Conservation (phyloP, 352 stramenopile species). For the Pythium pyrilobum region DNA sequence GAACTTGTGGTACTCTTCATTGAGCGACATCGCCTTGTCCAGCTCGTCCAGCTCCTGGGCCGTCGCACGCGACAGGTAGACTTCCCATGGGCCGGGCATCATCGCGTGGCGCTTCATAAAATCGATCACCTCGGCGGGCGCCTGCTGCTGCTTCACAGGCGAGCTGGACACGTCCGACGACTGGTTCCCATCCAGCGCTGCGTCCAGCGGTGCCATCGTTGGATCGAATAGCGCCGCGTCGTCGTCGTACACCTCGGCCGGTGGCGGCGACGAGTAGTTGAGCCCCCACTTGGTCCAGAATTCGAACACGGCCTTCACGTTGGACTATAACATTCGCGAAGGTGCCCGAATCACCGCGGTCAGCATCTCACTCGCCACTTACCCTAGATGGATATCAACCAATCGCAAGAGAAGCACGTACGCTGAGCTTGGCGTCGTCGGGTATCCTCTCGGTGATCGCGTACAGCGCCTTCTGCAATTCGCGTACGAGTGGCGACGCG, state of each 20-base stretch:
- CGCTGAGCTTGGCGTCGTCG: conserved; percentile 50
- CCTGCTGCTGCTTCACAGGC: conserved; percentile 59
- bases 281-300: conserved; percentile 83
- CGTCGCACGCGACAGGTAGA: conserved; percentile 66
- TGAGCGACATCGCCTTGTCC: conserved; percentile 55
- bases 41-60: conserved; percentile 68
- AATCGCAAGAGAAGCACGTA: conserved; percentile 29
- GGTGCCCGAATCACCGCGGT: too few species aligned
- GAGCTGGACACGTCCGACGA: conserved; percentile 64
- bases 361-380: too few species aligned
- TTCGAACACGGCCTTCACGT: conserved; percentile 69
- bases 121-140: conserved; percentile 54
- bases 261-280: conserved; percentile 45
- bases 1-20: conserved; percentile 72
- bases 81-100: conserved; percentile 71
- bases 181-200: conserved; percentile 50
- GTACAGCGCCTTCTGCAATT: conserved; percentile 65
- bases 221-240: conserved; percentile 30
- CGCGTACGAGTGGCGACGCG: conserved; percentile 54
- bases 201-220: conserved; percentile 48
- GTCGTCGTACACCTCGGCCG: conserved; percentile 21
- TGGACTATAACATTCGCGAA: too few species aligned
- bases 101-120: conserved; percentile 81
- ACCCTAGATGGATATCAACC: too few species aligned
- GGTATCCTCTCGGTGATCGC: conserved; percentile 56